Conservation (phyloP, 108 stramenopile species). For the Cyclotella atomus region DNA sequence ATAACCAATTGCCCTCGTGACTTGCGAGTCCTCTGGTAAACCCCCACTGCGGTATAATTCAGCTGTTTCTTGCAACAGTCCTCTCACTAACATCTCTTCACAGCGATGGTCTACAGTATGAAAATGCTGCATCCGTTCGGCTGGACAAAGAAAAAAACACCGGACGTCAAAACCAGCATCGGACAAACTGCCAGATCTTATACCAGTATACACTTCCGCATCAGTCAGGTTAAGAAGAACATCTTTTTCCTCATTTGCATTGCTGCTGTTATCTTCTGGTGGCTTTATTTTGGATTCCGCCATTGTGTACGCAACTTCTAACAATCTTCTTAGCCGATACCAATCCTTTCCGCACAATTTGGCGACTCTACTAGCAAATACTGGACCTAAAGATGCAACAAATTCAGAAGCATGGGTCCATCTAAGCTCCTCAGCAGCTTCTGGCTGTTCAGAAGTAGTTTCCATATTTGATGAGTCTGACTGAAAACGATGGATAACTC, state of each 20-base stretch:
- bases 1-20: slow-evolving; percentile 93
- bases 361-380: slow-evolving; percentile 59
- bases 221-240: slow-evolving; percentile 42
- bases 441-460: slow-evolving; percentile 21
- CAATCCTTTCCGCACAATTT: slow-evolving; percentile 86
- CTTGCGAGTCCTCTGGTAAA: slow-evolving; percentile 78
- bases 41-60: slow-evolving; percentile 62
- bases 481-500: slow-evolving; percentile 50
- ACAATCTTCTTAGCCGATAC: slow-evolving; percentile 89
- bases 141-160: slow-evolving; percentile 94
- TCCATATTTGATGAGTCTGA: slow-evolving; percentile 10
- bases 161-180: slow-evolving; percentile 89
- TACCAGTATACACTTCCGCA: slow-evolving; percentile 71
- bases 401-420: slow-evolving; percentile 77
- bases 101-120: slow-evolving; percentile 88
- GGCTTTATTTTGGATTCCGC: slow-evolving; percentile 29
- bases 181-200: slow-evolving; percentile 63
- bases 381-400: slow-evolving; percentile 59
- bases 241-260: slow-evolving; percentile 25
- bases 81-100: slow-evolving; percentile 88
- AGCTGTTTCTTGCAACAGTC: slow-evolving; percentile 84
- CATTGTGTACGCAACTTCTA: slow-evolving; percentile 85
- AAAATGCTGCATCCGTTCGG: slow-evolving; percentile 88
- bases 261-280: slow-evolving; percentile 10
- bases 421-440: slow-evolving; percentile 55